Conservation (phyloP, 495 filamentous ascomycete genomes). For the Hyaloscypha hepaticicola region DNA sequence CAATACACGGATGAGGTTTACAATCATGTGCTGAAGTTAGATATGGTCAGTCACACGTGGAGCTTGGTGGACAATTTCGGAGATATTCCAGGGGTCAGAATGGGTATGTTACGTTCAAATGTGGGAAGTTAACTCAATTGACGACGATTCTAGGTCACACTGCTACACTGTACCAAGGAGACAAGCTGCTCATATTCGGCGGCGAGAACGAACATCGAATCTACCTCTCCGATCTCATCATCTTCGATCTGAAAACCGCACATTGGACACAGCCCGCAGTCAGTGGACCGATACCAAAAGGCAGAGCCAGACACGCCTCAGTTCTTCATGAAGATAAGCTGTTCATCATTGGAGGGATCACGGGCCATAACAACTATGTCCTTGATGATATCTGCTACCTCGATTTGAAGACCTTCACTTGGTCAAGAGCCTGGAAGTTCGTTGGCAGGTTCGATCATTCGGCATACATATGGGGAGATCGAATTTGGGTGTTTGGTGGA, state of each 20-base stretch:
- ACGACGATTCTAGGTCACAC: slow-evolving; percentile 68
- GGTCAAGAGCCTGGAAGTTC: slow-evolving; percentile 95
- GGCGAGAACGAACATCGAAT: slow-evolving; percentile 97
- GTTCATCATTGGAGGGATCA: slow-evolving; percentile 89
- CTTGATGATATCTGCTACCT: slow-evolving; percentile 95
- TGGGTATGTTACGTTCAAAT: slow-evolving; percentile 65
- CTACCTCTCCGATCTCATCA: slow-evolving; percentile 92
- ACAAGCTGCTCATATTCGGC: slow-evolving; percentile 93
- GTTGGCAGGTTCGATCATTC: slow-evolving; percentile 92
- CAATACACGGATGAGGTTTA: slow-evolving; percentile 99
- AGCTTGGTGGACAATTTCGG: slow-evolving; percentile 97
- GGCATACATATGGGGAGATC: slow-evolving; percentile 84
- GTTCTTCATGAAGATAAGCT: slow-evolving; percentile 95
- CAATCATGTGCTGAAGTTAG: slow-evolving; percentile 90
- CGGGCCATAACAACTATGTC: slow-evolving; percentile 81
- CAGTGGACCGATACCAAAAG: slow-evolving; percentile 77
- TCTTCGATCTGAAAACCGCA: slow-evolving; percentile 90
- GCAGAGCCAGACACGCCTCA: slow-evolving; percentile 88
- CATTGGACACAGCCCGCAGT: slow-evolving; percentile 92
- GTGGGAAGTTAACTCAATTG: neutral
- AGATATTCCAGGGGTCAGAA: slow-evolving; percentile 95
- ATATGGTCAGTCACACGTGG: slow-evolving; percentile 86
- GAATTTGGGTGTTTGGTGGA: slow-evolving; percentile 97
- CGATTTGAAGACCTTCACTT: slow-evolving; percentile 95
- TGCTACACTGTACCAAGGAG: slow-evolving; percentile 88